Evolutionary conservation across 1,139 yeast genomes (phyloP).

Genomic region (Diutina rugosa): DNA sequence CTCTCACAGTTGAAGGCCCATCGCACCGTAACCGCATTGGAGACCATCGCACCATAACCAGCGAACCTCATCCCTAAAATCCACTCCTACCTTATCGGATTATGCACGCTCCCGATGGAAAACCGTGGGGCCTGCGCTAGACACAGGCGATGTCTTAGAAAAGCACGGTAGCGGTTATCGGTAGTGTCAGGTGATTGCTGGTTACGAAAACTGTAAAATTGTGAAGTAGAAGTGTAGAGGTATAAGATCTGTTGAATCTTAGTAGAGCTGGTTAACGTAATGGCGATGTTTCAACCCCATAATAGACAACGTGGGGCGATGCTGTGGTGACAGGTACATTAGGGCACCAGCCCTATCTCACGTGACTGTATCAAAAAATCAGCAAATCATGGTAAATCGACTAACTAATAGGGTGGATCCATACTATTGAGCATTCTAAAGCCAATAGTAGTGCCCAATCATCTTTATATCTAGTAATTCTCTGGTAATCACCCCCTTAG

Average conservation of each 20-base stretch:
- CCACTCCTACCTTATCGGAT: neutral
- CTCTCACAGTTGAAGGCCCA: too few relatives aligned
- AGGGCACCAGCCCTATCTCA: neutral
- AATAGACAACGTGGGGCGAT: neutral
- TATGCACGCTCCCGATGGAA: neutral
- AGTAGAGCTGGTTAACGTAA: neutral
- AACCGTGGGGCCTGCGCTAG: neutral
- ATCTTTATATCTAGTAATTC: too few relatives aligned
- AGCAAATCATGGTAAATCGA: neutral
- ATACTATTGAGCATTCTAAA: neutral
- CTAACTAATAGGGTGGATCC: too few relatives aligned
- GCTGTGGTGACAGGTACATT: neutral
- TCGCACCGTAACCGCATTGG: too few relatives aligned
- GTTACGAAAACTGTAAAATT: too few relatives aligned
- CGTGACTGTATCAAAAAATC: neutral
- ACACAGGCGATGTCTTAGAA: neutral
- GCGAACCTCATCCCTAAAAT: neutral
- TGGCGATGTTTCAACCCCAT: neutral
- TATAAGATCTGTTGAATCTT: neutral
- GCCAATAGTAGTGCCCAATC: neutral
- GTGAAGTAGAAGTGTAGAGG: too few relatives aligned
- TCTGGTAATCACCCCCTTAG: neutral
- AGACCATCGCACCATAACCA: neutral
- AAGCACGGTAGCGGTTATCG: too few relatives aligned
- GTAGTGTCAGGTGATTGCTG: too few relatives aligned